Percentiles rank a stretch among this genome's conserved stretches.
These are phyloP conservation scores for Cydonia oblonga DNA, from an alignment of 331 rosid species.

Conservation along the genomic window DNA sequence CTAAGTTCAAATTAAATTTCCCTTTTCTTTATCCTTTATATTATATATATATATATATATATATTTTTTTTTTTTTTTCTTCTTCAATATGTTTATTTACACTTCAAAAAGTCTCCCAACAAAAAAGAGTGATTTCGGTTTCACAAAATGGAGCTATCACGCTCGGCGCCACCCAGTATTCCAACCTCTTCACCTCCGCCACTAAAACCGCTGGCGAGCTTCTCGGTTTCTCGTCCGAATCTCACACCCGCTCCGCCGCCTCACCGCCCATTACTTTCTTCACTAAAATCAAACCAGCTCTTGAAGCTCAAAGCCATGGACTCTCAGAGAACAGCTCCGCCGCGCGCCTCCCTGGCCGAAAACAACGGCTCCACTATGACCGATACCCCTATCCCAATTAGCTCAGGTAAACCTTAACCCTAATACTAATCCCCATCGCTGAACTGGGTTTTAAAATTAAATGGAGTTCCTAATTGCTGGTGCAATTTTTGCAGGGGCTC, in stretches of 20 bases:
- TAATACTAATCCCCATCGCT: neutral
- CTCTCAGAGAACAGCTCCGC: slow-evolving; percentile 8
- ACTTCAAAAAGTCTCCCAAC: neutral
- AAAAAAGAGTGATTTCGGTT: neutral
- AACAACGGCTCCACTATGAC: slow-evolving; percentile 30
- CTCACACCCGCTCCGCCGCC: neutral
- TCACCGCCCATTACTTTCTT: slow-evolving; percentile 2
- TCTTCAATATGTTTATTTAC: neutral
- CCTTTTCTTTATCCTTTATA: too few relatives aligned
- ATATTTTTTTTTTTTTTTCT: too few relatives aligned
- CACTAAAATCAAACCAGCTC: slow-evolving; percentile 11
- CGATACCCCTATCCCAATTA: slow-evolving; percentile 19
- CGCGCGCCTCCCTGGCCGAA: slow-evolving; percentile 30
- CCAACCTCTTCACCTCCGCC: slow-evolving; percentile 19
- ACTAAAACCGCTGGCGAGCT: slow-evolving; percentile 33
- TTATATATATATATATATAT: too few relatives aligned
- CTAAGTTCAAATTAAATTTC: too few relatives aligned
- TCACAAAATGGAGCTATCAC: slow-evolving; percentile 40
- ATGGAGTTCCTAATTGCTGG: neutral
- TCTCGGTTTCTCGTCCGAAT: slow-evolving; percentile 21
- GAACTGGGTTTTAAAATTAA: neutral
- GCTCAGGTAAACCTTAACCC: slow-evolving; percentile 36
- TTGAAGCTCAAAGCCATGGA: slow-evolving; percentile 19
- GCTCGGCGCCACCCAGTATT: slow-evolving; percentile 33
- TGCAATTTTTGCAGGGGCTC: slow-evolving; percentile 34